Evolutionary conservation across 352 stramenopile genomes (phyloP), one percentile per base, ranked within the genome.

Genomic region (Globisporangium parvum): DNA sequence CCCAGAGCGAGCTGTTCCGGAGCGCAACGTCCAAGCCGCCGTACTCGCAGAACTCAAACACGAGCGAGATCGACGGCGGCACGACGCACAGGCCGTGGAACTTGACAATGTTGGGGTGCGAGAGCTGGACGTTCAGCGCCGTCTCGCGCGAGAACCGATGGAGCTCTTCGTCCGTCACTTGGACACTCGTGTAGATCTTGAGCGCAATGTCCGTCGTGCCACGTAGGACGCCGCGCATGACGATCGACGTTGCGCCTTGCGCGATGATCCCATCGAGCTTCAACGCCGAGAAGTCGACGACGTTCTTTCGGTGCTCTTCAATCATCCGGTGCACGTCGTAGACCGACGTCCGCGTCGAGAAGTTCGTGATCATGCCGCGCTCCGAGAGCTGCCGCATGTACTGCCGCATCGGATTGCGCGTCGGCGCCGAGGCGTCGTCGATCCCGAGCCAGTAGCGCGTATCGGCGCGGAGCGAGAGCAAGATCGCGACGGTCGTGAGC

Each of bases 271-370:
- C 85, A 26, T 92, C 74, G 31, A 95, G 69, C 12, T 74, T 70
- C 12, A 95, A 59, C 18, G 69, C 76, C 0, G 80, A 87, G 18
- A 91, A 89, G 39, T 95, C 85, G 18, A 95, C 79, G 20, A 95
- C 82, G 20, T 80, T 90, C 45, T 93, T 80, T 0, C 76, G 67
- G 47, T 91, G 81, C 52, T 91, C 80, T 53, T 95, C 85, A 24
- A 95, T 95, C 82, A 95, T 91, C 41, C 77, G 82, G 39, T 95
- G 85, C 2, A 95, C 85, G 55, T 95, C 83, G 63, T 95, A 95
- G 23, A 95, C 85, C 0, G 82, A 93, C 18, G 85, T 95, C 18
- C 80, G 82, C 4, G 85, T 95, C 9, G 85, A 95, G 55, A 93
- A 95, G 47, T 88, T 91, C 12, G 83, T 93, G 49, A 93, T 88